Base-by-base conservation (phyloP, 2,329 filamentous ascomycete genomes). In the Epichloe aotearoae region DNA sequence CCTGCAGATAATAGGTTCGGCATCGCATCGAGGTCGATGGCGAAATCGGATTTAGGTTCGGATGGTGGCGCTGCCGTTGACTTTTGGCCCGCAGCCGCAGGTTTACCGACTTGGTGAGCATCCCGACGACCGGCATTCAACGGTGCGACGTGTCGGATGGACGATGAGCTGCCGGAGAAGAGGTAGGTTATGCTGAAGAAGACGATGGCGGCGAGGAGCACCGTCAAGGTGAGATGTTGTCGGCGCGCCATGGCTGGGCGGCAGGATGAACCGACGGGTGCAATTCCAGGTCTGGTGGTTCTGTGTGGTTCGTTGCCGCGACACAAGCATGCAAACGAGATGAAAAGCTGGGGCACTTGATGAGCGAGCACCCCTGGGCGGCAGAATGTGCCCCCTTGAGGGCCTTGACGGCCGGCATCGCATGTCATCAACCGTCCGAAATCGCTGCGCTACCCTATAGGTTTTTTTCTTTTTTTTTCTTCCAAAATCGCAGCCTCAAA, bases 1-100 rank as follows among this genome's bases (percentile, higher is more conserved):
- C 85, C 86, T 17, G 75, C 73, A 20, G 88, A 71, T 17, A 84
- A 71, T 17, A 84, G 66, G 42, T 66, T 66, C 26, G 77, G 67
- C 30, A 79, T 57, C 33, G 63, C 57, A 37, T 64, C 64, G 33
- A 79, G 59, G 49, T 73, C 72, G 20, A 72, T 56, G 17, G 53
- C 52, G 56, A 68, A 68, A 36, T 61, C 56, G 17, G 61, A 54
- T 52, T 57, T 57, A 49, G 61, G 54, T 41, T 55, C 53, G 50
- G 58, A 52, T 10, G 52, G 43, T 33, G 49, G 30, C 30, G 38
- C 40, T 10, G 38, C 42, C 41, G 17, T 26, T 30, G 49, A n/a
- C 40, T 53, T 43, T 14, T 37, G 38, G 38, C 40, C 38, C 20
- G 39, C 15, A n/a, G 45, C 38, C 20, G 39, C 15, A n/a, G 45